Evolutionary conservation across 2,329 filamentous ascomycete species (phyloP).

Genomic region (Hymenoscyphus salicellus): DNA sequence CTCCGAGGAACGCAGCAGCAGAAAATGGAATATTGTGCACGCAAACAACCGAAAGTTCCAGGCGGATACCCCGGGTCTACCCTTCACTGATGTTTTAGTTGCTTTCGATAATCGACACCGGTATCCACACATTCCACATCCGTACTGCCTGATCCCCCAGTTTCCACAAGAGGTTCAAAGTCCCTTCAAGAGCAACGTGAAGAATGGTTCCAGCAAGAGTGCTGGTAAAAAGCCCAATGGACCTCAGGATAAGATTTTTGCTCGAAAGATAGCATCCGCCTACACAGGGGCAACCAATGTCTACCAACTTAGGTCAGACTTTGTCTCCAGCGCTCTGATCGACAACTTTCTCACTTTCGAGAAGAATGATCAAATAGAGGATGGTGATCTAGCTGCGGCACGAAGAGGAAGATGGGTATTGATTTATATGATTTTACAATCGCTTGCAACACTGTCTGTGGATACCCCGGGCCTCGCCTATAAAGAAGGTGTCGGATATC

Average conservation of each 20-base stretch:
- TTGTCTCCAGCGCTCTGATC: slow-evolving; percentile 52
- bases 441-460: slow-evolving; percentile 56
- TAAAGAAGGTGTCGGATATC: slow-evolving; percentile 53
- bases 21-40: slow-evolving; percentile 63
- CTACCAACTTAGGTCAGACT: slow-evolving; percentile 52
- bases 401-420: slow-evolving; percentile 60
- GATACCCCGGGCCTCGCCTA: slow-evolving; percentile 54
- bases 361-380: slow-evolving; percentile 49
- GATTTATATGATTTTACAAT: slow-evolving; percentile 59
- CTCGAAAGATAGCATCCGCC: slow-evolving; percentile 41
- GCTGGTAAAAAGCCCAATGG: slow-evolving; percentile 16
- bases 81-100: slow-evolving; percentile 64
- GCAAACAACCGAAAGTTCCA: slow-evolving; percentile 47
- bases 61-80: slow-evolving; percentile 52
- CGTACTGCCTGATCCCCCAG: slow-evolving; percentile 62
- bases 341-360: slow-evolving; percentile 57
- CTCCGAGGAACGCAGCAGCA: slow-evolving; percentile 56
- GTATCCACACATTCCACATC: slow-evolving; percentile 65
- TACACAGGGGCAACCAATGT: slow-evolving; percentile 61
- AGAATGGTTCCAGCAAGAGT: slow-evolving; percentile 21
- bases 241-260: slow-evolving; percentile 28
- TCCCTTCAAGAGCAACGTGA: slow-evolving; percentile 31
- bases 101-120: slow-evolving; percentile 61
- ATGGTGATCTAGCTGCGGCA: slow-evolving; percentile 53
- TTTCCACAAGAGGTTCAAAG: slow-evolving; percentile 35